Percentiles rank a stretch among this genome's conserved stretches.
Conservation (phyloP, 169 alveolate genomes). For the Plasmodium inui region DNA sequence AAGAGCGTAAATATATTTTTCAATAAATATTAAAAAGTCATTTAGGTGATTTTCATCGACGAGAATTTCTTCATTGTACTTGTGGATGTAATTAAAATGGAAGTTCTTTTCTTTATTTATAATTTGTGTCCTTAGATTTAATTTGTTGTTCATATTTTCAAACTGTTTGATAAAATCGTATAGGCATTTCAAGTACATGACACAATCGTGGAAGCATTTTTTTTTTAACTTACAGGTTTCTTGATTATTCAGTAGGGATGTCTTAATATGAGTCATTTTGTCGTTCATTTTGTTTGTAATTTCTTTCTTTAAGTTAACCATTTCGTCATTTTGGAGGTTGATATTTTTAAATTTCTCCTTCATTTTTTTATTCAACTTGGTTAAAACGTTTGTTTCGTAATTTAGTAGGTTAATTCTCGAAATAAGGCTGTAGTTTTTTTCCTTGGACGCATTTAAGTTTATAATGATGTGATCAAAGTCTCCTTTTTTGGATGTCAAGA, state of each 20-base stretch:
- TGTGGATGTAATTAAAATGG: slow-evolving; percentile 70
- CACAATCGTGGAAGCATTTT: slow-evolving; percentile 69
- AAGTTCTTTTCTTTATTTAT: slow-evolving; percentile 61
- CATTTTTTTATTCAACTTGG: slow-evolving; percentile 63
- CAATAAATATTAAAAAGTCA: slow-evolving; percentile 68
- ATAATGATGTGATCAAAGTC: slow-evolving; percentile 73
- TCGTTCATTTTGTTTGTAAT: slow-evolving; percentile 62
- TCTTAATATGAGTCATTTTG: slow-evolving; percentile 43
- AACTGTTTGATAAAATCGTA: slow-evolving; percentile 60
- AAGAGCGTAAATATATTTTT: slow-evolving; percentile 66
- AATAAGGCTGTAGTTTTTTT: slow-evolving; percentile 69
- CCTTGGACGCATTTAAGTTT: slow-evolving; percentile 73
- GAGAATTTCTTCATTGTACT: slow-evolving; percentile 62
- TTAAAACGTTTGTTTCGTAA: slow-evolving; percentile 69
- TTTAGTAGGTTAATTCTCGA: slow-evolving; percentile 68
- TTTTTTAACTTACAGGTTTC: slow-evolving; percentile 67
- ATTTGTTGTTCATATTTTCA: slow-evolving; percentile 63
- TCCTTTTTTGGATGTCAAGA: slow-evolving; percentile 54
- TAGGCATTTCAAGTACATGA: slow-evolving; percentile 35
- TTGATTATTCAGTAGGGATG: slow-evolving; percentile 48
- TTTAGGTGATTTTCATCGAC: slow-evolving; percentile 65
- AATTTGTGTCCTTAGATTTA: slow-evolving; percentile 63
- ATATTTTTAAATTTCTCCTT: slow-evolving; percentile 55
- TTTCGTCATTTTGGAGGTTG: slow-evolving; percentile 60
- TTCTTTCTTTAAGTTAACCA: slow-evolving; percentile 26